These are phyloP conservation scores for Aciculosporium take DNA, from an alignment of 2,329 filamentous ascomycete genomes.

Conservation along the genomic window DNA sequence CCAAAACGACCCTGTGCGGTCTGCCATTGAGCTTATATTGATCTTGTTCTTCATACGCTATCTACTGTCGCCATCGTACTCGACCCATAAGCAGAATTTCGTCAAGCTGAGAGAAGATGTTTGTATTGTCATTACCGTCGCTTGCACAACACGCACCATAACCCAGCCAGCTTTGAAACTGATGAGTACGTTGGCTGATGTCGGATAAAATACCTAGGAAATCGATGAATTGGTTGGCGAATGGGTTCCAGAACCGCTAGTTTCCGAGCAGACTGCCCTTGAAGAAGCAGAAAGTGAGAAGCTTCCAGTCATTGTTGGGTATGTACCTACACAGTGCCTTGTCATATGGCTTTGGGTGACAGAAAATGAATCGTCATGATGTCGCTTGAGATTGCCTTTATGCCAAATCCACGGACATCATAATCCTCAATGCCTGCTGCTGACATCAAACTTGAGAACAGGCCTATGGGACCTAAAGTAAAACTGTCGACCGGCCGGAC, in stretches of 20 bases:
- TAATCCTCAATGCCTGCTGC: too few relatives aligned
- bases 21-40: constrained; percentile 81
- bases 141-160: neutral
- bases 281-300: constrained; percentile 77
- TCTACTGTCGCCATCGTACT: constrained; percentile 80
- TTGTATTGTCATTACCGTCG: constrained; percentile 5
- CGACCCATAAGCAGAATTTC: constrained; percentile 77
- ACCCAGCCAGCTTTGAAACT: neutral
- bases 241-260: constrained; percentile 88
- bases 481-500: constrained; percentile 81
- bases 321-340: constrained; percentile 12
- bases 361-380: neutral
- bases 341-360: neutral
- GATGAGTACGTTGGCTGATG: constrained; percentile 1
- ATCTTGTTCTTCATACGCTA: constrained; percentile 95
- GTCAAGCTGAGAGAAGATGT: constrained; percentile 76
- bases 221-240: constrained; percentile 95
- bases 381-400: neutral
- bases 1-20: constrained; percentile 90
- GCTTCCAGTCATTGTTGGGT: constrained; percentile 80
- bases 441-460: constrained; percentile 21
- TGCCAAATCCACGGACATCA: neutral
- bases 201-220: constrained; percentile 37
- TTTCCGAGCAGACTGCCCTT: constrained; percentile 54
- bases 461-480: constrained; percentile 76